These are phyloP conservation scores for Penicillium carneum DNA, from an alignment of 2,329 filamentous ascomycete species.

Conservation along the genomic window DNA sequence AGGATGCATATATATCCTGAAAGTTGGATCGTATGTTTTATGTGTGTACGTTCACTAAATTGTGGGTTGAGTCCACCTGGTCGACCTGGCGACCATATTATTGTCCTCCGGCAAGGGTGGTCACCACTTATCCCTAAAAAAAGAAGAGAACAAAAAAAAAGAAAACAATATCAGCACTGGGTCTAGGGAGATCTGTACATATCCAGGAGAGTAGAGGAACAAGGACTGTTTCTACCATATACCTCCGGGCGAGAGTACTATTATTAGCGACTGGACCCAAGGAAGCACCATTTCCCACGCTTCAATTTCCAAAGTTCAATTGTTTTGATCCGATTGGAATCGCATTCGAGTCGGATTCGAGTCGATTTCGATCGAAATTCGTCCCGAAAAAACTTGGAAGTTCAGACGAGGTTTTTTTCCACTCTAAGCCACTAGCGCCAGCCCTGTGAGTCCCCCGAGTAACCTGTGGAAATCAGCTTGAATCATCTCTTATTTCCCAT, in stretches of 20 bases:
- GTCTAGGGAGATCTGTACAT: neutral
- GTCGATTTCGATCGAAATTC: neutral
- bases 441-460: constrained; percentile 21
- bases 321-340: neutral
- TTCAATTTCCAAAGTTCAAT: neutral
- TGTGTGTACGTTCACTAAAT: neutral
- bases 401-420: neutral
- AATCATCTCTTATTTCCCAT: neutral
- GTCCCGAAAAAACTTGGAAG: neutral
- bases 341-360: neutral
- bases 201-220: neutral
- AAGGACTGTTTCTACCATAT: neutral
- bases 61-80: constrained; percentile 6
- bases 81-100: constrained; percentile 19
- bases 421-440: constrained; percentile 21
- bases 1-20: neutral
- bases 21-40: neutral
- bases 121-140: neutral
- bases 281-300: neutral
- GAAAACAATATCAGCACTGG: neutral
- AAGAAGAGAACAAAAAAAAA: neutral
- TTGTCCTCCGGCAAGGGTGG: constrained; percentile 10
- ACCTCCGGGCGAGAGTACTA: neutral
- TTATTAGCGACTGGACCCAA: constrained; percentile 13
- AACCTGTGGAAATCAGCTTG: constrained; percentile 9